Percentiles rank a stretch among this genome's conserved stretches.
Conservation (phyloP, 305 asterid genomes). For the Rubia peregrina region DNA sequence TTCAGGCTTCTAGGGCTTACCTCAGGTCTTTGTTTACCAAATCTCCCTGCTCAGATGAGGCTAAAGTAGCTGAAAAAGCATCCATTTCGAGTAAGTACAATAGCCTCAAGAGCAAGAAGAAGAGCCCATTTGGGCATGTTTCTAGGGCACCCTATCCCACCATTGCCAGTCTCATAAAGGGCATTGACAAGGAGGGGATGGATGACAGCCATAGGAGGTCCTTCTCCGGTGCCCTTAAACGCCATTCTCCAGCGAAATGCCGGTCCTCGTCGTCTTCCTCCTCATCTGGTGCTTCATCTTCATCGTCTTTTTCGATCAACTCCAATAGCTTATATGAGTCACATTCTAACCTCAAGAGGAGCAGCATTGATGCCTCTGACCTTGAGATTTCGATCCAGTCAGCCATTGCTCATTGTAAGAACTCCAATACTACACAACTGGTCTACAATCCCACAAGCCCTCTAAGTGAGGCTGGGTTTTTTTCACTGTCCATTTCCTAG, state of each 20-base stretch:
- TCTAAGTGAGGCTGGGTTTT: constrained; percentile 14
- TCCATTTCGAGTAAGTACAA: constrained; percentile 25
- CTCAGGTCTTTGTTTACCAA: constrained; percentile 48
- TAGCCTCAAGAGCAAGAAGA: constrained; percentile 31
- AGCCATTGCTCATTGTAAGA: constrained; percentile 92
- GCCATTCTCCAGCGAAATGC: constrained; percentile 49
- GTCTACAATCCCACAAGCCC: constrained; percentile 23
- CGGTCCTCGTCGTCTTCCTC: constrained; percentile 51
- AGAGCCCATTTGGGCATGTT: constrained; percentile 21
- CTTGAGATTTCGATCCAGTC: constrained; percentile 68
- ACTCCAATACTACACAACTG: constrained; percentile 36
- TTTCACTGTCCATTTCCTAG: constrained; percentile 22
- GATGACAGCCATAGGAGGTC: constrained; percentile 50
- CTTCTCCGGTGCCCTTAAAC: constrained; percentile 64
- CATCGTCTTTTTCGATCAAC: constrained; percentile 38
- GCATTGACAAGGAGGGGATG: constrained; percentile 27
- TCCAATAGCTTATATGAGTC: constrained; percentile 40
- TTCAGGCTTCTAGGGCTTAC: constrained; percentile 51
- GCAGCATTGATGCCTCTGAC: too few relatives aligned
- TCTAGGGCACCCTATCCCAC: constrained; percentile 40
- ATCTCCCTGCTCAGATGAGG: constrained; percentile 38
- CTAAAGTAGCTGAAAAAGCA: constrained; percentile 14
- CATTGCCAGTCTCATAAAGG: constrained; percentile 36
- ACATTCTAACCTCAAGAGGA: constrained; percentile 29
- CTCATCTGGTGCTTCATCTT: constrained; percentile 25